These are phyloP conservation scores for Cylindrotheca fusiformis DNA, from an alignment of 108 stramenopile genomes.

Conservation along the genomic window DNA sequence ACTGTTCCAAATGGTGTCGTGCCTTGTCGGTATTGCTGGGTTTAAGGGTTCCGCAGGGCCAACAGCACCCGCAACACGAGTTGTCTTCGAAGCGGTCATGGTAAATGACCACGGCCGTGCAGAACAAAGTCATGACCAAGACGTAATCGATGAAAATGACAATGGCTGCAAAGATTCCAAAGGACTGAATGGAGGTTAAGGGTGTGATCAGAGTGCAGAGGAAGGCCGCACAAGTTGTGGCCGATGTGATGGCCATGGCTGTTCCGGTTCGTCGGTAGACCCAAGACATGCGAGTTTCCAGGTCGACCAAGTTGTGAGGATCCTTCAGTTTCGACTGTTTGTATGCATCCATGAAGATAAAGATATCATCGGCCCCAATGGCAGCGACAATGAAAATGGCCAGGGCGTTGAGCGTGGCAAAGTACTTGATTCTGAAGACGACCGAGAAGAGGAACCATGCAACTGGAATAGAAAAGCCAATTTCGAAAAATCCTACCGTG, in stretches of 20 bases:
- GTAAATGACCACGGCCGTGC: constrained; percentile 55
- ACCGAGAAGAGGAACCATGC: constrained; percentile 51
- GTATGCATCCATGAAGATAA: constrained; percentile 63
- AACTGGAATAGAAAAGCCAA: constrained; percentile 46
- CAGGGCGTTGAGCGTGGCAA: constrained; percentile 49
- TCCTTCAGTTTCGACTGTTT: constrained; percentile 32
- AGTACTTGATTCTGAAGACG: constrained; percentile 47
- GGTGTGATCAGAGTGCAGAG: constrained; percentile 50
- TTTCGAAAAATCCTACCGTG: constrained; percentile 46
- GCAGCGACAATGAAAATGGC: constrained; percentile 55
- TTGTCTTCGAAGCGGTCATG: constrained; percentile 39
- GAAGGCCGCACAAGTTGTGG: constrained; percentile 58
- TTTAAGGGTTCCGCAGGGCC: constrained; percentile 24
- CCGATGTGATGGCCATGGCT: constrained; percentile 57
- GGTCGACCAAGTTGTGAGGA: constrained; percentile 23
- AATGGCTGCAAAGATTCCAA: constrained; percentile 55
- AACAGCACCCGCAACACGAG: constrained; percentile 34
- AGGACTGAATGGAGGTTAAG: constrained; percentile 34
- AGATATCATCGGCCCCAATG: constrained; percentile 53
- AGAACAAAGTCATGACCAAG: constrained; percentile 59
- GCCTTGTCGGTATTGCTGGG: constrained; percentile 26
- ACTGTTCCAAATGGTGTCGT: constrained; percentile 8
- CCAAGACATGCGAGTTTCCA: constrained; percentile 54
- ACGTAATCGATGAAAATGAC: constrained; percentile 58
- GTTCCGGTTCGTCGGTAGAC: constrained; percentile 48